Evolutionary conservation across 345 rosid genomes (phyloP).

Genomic region (Carallia pectinifolia): DNA sequence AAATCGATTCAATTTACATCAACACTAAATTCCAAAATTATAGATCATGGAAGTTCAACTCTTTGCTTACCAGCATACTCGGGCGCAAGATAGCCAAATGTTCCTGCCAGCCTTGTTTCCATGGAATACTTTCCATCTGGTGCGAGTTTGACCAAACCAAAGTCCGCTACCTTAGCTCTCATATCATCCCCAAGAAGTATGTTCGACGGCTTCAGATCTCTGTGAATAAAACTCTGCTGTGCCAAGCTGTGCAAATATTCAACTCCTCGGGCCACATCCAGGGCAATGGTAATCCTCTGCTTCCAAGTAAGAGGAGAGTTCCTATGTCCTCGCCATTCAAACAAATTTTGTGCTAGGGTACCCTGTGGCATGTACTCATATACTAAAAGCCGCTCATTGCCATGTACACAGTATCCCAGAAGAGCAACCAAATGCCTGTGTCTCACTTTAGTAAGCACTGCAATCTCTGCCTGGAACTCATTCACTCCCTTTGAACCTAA

Average conservation of each 20-base stretch:
- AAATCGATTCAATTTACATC: background rate
- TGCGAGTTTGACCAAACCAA: conserved; percentile 84
- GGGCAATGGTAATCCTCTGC: conserved; percentile 71
- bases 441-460: conserved; percentile 78
- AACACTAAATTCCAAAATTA: conserved; percentile 2
- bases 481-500: conserved; percentile 68
- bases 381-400: conserved; percentile 71
- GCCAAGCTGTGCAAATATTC: conserved; percentile 90
- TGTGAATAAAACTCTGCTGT: conserved; percentile 84
- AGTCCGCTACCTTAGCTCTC: conserved; percentile 96
- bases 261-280: conserved; percentile 89
- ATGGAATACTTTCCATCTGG: conserved; percentile 85
- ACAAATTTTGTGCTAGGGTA: conserved; percentile 71
- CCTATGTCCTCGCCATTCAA: conserved; percentile 50
- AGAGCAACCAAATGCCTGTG: conserved; percentile 88
- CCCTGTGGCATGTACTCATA: conserved; percentile 96
- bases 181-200: conserved; percentile 87
- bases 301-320: conserved; percentile 67
- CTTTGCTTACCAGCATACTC: conserved; percentile 78
- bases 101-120: conserved; percentile 92
- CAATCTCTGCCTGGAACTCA: conserved; percentile 88
- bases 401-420: conserved; percentile 75
- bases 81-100: conserved; percentile 95
- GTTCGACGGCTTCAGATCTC: conserved; percentile 88
- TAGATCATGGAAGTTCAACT: background rate